Evolutionary conservation across 2,329 filamentous ascomycete species (phyloP), one percentile per base, ranked within the genome.

Genomic region (Trichophyton verrucosum): DNA sequence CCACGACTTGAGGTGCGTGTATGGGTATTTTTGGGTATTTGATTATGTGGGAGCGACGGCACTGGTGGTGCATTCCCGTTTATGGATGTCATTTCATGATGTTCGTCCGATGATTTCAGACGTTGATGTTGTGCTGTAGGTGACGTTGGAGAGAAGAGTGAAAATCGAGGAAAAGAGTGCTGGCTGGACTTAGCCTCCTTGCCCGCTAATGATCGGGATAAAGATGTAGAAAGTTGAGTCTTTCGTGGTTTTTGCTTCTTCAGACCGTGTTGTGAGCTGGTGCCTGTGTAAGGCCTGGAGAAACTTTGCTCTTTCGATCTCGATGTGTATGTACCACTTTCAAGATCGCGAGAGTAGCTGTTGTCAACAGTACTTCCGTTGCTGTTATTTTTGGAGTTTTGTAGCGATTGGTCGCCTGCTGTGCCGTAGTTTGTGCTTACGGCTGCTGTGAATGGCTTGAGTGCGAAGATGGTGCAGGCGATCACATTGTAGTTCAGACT

Each of bases 401-500:
- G 69, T 3, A 60, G 33, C 20, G 58, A 36, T 3, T 68, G 67
- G 51, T 71, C 68, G 0, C 71, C 71, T 3, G 70, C 70, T 4
- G 68, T 72, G 3, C 71, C 71, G 42, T 73, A 73, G 38, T 71
- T 70, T 1, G 71, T 73, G 57, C 70, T 72, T 8, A 73, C 70
- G 6, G 71, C 71, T 7, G 67, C 68, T 66, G 74, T 71, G 60
- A 75, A 74, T 0, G 72, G 70, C 0, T 71, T 68, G 1, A 75
- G 67, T 58, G 68, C 72, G 63, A 74, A 74, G 6, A 72, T 66
- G 9, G 72, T 73, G 65, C 72, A 74, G 13, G 72, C 70, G 27
- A 73, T 66, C 6, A 75, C 68, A 57, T 71, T 67, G 59, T 72
- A 74, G 62, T 70, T 64, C 8, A 74, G 64, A 62, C 74, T 67